Percentiles rank a stretch among this genome's conserved stretches.
phyloP scores from a whole-genome alignment of 179 eudicot species.

The Carnegiea gigantea region DNA sequence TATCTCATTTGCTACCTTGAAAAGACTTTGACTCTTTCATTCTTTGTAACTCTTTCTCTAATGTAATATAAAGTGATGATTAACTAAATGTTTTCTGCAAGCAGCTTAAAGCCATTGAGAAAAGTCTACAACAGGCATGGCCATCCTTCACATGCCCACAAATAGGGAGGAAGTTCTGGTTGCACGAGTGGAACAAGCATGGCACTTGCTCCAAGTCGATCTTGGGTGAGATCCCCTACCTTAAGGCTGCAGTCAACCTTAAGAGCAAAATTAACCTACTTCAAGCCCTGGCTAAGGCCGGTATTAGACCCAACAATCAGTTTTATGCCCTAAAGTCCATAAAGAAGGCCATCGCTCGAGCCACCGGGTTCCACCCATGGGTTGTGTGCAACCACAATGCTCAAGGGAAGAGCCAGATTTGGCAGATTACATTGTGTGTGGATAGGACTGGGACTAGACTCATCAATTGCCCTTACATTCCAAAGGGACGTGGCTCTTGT shows the following conservation, averaged over 20 bases:
- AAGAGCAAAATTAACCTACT: constrained; percentile 31
- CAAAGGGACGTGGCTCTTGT: constrained; percentile 30
- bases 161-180: constrained; percentile 42
- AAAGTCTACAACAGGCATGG: constrained; percentile 28
- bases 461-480: constrained; percentile 30
- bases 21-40: background rate
- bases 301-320: constrained; percentile 33
- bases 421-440: constrained; percentile 36
- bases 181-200: constrained; percentile 44
- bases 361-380: constrained; percentile 34
- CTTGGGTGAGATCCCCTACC: constrained; percentile 28
- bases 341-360: constrained; percentile 24
- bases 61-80: background rate
- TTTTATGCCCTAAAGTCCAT: constrained; percentile 22
- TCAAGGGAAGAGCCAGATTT: constrained; percentile 35
- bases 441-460: constrained; percentile 31
- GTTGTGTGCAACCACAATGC: constrained; percentile 33
- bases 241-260: constrained; percentile 26
- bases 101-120: constrained; percentile 33
- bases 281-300: constrained; percentile 27
- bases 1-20: no score
- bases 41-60: background rate
- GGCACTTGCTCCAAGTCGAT: constrained; percentile 35
- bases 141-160: constrained; percentile 37
- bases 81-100: background rate